Conservation (phyloP, 78 protist genomes). For the Dictyostelium intermedium region DNA sequence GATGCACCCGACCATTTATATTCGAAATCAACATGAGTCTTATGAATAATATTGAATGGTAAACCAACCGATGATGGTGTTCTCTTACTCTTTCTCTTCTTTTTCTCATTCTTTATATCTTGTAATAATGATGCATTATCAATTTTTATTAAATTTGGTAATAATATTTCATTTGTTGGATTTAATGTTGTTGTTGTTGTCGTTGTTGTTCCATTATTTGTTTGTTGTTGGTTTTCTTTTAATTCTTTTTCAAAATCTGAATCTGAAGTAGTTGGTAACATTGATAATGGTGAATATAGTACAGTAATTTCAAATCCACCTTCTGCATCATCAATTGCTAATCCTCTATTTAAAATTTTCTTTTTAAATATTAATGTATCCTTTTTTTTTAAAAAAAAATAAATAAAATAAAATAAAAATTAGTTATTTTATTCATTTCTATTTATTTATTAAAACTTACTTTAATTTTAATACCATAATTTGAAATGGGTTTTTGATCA, state of each 20-base stretch:
- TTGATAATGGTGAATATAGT: slow-evolving; percentile 61
- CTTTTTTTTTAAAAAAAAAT: not conserved
- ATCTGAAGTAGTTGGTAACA: slow-evolving; percentile 50
- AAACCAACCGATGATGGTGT: slow-evolving; percentile 57
- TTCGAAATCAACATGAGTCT: slow-evolving; percentile 83
- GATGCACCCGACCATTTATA: slow-evolving; percentile 80
- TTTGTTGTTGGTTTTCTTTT: not conserved
- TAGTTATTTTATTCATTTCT: not conserved
- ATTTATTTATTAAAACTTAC: not conserved
- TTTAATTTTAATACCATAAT: slow-evolving; percentile 77
- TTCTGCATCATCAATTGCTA: slow-evolving; percentile 73
- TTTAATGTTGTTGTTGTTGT: not conserved
- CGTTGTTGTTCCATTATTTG: not conserved
- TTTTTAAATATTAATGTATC: slow-evolving; percentile 70
- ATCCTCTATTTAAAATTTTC: slow-evolving; percentile 29
- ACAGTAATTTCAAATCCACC: slow-evolving; percentile 62
- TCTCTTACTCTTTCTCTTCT: not conserved
- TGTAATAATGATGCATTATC: not conserved
- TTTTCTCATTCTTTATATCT: not conserved
- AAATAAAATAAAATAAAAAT: not conserved
- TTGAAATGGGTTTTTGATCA: slow-evolving; percentile 61
- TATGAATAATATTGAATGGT: slow-evolving; percentile 83
- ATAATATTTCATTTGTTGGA: not conserved
- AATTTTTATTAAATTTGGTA: not conserved
- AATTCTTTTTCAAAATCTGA: not conserved